Conservation (phyloP, 352 stramenopile genomes). For the Elongisporangium prolatum region DNA sequence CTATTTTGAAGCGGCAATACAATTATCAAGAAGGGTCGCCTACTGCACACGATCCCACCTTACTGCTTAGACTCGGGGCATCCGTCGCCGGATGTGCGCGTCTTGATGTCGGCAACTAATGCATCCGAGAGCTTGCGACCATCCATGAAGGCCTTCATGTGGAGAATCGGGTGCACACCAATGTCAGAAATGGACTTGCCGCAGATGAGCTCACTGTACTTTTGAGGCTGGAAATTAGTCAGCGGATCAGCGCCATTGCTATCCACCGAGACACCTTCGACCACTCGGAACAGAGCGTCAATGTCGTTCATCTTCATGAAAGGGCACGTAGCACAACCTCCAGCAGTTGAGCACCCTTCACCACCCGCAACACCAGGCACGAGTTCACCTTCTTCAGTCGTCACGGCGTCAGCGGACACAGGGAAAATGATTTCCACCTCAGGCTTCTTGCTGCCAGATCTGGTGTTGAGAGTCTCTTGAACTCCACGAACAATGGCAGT, state of each 20-base stretch:
- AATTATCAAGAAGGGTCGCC: not conserved
- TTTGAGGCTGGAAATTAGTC: slow-evolving; percentile 90
- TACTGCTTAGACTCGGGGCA: slow-evolving; percentile 36
- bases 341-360: slow-evolving; percentile 95
- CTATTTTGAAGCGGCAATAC: not conserved
- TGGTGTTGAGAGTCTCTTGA: slow-evolving; percentile 65
- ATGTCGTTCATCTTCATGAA: slow-evolving; percentile 99
- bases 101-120: slow-evolving; percentile 85
- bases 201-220: slow-evolving; percentile 88
- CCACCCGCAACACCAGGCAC: slow-evolving; percentile 90
- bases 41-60: not conserved
- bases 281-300: slow-evolving; percentile 93
- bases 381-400: slow-evolving; percentile 68
- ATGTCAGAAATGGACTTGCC: slow-evolving; percentile 90
- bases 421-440: slow-evolving; percentile 97
- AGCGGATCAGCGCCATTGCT: slow-evolving; percentile 44
- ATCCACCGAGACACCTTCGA: slow-evolving; percentile 47
- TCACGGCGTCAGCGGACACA: slow-evolving; percentile 91
- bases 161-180: slow-evolving; percentile 93
- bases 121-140: slow-evolving; percentile 72
- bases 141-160: slow-evolving; percentile 97
- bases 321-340: slow-evolving; percentile 95
- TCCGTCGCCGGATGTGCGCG: slow-evolving; percentile 42
- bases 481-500: slow-evolving; percentile 96
- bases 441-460: slow-evolving; percentile 46